Conservation (phyloP, 1,139 yeast species). For the Yamadazyma aaseri region DNA sequence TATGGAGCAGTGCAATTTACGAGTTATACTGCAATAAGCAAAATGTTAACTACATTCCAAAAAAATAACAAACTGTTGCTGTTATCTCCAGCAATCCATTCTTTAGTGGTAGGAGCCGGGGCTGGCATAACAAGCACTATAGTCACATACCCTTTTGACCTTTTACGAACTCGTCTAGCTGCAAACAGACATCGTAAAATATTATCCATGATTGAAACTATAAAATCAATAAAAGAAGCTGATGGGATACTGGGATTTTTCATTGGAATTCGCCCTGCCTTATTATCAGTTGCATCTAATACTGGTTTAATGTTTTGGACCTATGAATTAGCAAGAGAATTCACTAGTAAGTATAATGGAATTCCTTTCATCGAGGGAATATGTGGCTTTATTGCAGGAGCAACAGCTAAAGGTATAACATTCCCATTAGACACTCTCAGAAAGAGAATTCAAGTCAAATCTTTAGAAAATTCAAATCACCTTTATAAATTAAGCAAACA, state of each 20-base stretch:
- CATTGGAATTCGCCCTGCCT: slow-evolving; percentile 62
- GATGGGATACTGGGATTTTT: slow-evolving; percentile 63
- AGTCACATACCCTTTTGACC: slow-evolving; percentile 83
- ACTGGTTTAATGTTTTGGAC: slow-evolving; percentile 71
- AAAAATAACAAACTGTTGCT: slow-evolving; percentile 24
- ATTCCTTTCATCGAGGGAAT: slow-evolving; percentile 56
- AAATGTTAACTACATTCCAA: slow-evolving; percentile 26
- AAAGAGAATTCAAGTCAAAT: slow-evolving; percentile 66
- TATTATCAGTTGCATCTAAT: slow-evolving; percentile 60
- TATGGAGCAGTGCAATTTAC: slow-evolving; percentile 89
- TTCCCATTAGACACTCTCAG: slow-evolving; percentile 87
- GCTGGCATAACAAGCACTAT: slow-evolving; percentile 77
- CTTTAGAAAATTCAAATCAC: slow-evolving; percentile 10
- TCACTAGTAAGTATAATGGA: slow-evolving; percentile 21
- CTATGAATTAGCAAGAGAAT: slow-evolving; percentile 50
- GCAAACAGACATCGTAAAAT: slow-evolving; percentile 49
- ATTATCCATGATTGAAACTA: slow-evolving; percentile 44
- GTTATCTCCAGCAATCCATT: slow-evolving; percentile 42
- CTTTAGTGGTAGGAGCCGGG: slow-evolving; percentile 66
- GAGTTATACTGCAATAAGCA: slow-evolving; percentile 59
- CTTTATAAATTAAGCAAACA: slow-evolving; percentile 22
- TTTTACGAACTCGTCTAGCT: slow-evolving; percentile 79
- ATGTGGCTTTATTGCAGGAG: slow-evolving; percentile 79
- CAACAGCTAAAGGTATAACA: slow-evolving; percentile 65
- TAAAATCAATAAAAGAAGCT: slow-evolving; percentile 36